A percentile compares a stretch with the other conserved stretches of the same genome.
phyloP scores from a whole-genome alignment of 2,329 filamentous ascomycete genomes.

The Chrysoporthe cubensis region DNA sequence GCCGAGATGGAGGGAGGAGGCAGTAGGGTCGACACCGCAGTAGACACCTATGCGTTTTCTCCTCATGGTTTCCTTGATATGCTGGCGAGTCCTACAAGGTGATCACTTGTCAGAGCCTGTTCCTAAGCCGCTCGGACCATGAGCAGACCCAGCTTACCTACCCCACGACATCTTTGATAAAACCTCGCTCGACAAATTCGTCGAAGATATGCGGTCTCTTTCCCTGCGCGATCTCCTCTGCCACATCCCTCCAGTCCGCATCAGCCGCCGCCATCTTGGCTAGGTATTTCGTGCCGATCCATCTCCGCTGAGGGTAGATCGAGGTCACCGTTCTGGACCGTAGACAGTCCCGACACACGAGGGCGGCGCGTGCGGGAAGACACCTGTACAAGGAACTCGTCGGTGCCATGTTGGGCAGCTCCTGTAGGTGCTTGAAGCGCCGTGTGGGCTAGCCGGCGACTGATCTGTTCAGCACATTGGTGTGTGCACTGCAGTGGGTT shows the following conservation, averaged over 20 bases:
- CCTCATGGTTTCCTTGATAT: conserved; percentile 67
- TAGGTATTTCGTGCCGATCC: conserved; percentile 47
- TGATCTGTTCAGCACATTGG: conserved; percentile 9
- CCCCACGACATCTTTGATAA: conserved; percentile 76
- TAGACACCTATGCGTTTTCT: conserved; percentile 73
- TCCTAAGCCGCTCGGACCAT: background rate
- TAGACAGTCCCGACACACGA: conserved; percentile 19
- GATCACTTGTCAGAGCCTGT: conserved; percentile 16
- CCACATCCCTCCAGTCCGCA: conserved; percentile 52
- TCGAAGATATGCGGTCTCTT: conserved; percentile 60
- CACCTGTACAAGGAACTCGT: conserved; percentile 34
- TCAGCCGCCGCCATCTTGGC: conserved; percentile 48
- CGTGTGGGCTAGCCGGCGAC: background rate
- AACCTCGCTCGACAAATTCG: conserved; percentile 71
- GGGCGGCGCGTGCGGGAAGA: conserved; percentile 21
- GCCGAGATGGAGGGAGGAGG: conserved; percentile 77
- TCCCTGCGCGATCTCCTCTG: conserved; percentile 53
- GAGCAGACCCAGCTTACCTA: conserved; percentile 44
- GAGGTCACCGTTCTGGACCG: background rate
- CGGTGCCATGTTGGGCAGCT: conserved; percentile 35
- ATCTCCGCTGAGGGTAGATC: conserved; percentile 36
- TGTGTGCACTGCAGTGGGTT: background rate
- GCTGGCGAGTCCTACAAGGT: conserved; percentile 33
- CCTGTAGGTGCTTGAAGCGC: background rate
- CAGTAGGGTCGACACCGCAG: conserved; percentile 82